A percentile compares a stretch with the other conserved stretches of the same genome.
phyloP scores from a whole-genome alignment of 768 basidiomycete genomes.

The Holtermanniella nyarrowii region DNA sequence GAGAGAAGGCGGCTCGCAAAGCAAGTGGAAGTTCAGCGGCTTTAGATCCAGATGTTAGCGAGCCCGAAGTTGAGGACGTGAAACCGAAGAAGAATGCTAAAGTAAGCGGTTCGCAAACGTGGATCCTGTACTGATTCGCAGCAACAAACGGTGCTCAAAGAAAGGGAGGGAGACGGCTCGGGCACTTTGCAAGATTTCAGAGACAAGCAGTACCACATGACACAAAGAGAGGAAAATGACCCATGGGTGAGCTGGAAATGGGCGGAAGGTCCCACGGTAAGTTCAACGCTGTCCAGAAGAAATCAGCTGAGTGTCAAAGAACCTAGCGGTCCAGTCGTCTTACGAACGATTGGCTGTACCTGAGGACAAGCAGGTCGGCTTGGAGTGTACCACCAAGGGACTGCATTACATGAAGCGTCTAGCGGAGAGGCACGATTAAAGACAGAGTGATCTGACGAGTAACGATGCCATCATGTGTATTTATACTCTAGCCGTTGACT shows the following conservation, averaged over 20 bases:
- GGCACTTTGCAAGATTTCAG: constrained; percentile 33
- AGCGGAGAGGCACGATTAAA: not conserved
- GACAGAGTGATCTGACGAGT: not conserved
- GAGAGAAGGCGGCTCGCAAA: constrained; percentile 7
- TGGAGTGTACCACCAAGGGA: not conserved
- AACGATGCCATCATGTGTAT: too few species aligned
- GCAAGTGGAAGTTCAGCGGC: constrained; percentile 2
- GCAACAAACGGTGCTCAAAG: constrained; percentile 1
- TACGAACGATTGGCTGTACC: not conserved
- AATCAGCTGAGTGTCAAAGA: not conserved
- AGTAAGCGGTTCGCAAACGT: not conserved
- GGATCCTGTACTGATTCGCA: constrained; percentile 3
- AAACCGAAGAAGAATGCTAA: constrained; percentile 8
- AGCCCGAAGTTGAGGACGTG: constrained; percentile 27
- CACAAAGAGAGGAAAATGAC: constrained; percentile 23
- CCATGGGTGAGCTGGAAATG: constrained; percentile 26
- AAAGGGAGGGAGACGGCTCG: constrained; percentile 29
- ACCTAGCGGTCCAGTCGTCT: not conserved
- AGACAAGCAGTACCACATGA: constrained; percentile 27
- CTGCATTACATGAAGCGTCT: not conserved
- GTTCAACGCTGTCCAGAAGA: not conserved
- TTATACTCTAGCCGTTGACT: too few species aligned
- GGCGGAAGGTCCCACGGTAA: constrained; percentile 16
- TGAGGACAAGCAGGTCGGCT: not conserved
- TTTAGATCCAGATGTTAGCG: constrained; percentile 7